Conservation (phyloP, 805 yeast genomes). For the Wickerhamomyces bisporus region DNA sequence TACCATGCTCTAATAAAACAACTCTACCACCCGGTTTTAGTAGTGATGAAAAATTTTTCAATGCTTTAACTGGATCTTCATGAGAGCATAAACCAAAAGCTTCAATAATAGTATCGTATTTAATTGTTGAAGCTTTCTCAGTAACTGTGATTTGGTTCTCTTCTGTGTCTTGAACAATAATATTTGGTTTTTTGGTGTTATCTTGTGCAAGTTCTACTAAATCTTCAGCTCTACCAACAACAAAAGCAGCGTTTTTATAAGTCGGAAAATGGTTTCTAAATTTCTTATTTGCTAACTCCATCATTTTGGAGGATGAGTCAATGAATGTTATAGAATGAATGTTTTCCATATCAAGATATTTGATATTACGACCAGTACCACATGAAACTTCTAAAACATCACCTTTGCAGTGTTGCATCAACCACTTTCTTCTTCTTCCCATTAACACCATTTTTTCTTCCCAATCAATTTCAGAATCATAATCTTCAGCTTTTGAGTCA, state of each 20-base stretch:
- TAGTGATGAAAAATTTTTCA: slow-evolving; percentile 64
- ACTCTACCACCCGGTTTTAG: slow-evolving; percentile 89
- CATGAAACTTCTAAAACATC: slow-evolving; percentile 93
- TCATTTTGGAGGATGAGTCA: slow-evolving; percentile 84
- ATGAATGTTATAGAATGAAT: slow-evolving; percentile 75
- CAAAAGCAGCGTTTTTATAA: slow-evolving; percentile 73
- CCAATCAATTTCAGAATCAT: slow-evolving; percentile 71
- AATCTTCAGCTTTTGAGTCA: slow-evolving; percentile 70
- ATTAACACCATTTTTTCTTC: slow-evolving; percentile 40
- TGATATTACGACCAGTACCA: slow-evolving; percentile 93
- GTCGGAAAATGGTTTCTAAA: slow-evolving; percentile 64
- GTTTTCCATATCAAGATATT: slow-evolving; percentile 55
- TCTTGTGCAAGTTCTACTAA: slow-evolving; percentile 50
- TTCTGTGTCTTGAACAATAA: slow-evolving; percentile 21
- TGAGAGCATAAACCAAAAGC: slow-evolving; percentile 96
- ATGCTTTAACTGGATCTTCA: slow-evolving; percentile 81
- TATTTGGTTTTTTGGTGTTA: slow-evolving; percentile 16
- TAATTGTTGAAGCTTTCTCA: slow-evolving; percentile 33
- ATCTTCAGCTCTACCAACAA: slow-evolving; percentile 87
- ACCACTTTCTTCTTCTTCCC: slow-evolving; percentile 67
- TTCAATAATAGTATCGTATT: slow-evolving; percentile 88
- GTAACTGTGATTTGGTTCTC: slow-evolving; percentile 19
- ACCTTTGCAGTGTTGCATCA: slow-evolving; percentile 73
- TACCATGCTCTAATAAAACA: slow-evolving; percentile 85
- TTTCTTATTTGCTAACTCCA: slow-evolving; percentile 70